Base-by-base conservation (phyloP, 352 stramenopile species). In the Phytophthora citricola region DNA sequence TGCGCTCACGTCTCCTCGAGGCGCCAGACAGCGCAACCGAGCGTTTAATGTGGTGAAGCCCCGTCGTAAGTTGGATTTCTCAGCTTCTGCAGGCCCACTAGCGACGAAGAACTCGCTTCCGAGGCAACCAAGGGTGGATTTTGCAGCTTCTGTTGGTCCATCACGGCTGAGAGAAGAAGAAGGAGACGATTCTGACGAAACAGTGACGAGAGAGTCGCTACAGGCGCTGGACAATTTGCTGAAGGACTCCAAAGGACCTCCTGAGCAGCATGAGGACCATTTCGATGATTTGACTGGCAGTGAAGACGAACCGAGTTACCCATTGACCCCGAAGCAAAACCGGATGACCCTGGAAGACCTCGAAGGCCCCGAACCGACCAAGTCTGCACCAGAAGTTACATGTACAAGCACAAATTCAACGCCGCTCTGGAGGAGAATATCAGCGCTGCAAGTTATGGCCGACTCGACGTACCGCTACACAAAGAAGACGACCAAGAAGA, bases 391-490 rank as follows among this genome's bases (percentile, higher is more conserved):
- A 39, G 40, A 24, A 50, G 10, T 26, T 12, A 0, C 26, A 2
- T 11, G 12, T 15, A 31, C 22, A 11, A 8, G 27, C 12, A 43
- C 45, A 17, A 62, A 43, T 15, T 53, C 56, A 29, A 43, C 44
- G 27, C 51, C 49, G 38, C 41, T 73, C 5, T 76, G 68, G 68
- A 44, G 41, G 24, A 54, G 50, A 49, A 69, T 76, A 38, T 73
- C 68, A 20, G 68, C 48, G 27, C 31, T 76, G 56, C 68, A 60
- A 32, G 51, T 59, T 9, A 71, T 69, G 63, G 63, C 68, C 11
- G 68, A 76, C 9, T 63, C 52, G 11, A 72, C 66, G n/a, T 75
- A 71, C 43, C 61, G 29, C 32, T 71, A 67, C 7, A 62, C 67
- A 15, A 67, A 71, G 57, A 57, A 68, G 39, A 75, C 47, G 46